Conservation (phyloP, 352 stramenopile species). For the Phytopythium chamaehyphon region DNA sequence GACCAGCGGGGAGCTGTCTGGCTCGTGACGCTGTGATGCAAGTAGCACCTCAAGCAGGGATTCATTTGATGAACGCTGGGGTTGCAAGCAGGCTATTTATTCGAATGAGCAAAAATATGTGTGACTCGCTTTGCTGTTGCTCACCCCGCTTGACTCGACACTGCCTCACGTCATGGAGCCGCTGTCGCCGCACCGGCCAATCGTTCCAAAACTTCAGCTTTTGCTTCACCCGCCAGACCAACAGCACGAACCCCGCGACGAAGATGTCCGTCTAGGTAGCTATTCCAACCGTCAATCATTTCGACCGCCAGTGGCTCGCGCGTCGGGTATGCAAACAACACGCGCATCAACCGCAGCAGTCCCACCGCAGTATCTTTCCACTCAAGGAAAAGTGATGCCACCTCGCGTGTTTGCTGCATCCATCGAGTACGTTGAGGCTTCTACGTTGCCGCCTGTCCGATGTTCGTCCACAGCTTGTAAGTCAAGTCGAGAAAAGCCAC, state of each 20-base stretch:
- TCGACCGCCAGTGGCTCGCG: constrained; percentile 7
- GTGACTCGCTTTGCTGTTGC: background rate
- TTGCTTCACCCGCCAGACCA: background rate
- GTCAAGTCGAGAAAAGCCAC: background rate
- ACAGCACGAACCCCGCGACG: background rate
- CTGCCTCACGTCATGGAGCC: constrained; percentile 19
- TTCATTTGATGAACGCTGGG: no score
- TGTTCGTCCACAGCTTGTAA: constrained; percentile 8
- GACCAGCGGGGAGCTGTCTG: no score
- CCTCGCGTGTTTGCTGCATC: constrained; percentile 26
- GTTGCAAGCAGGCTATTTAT: background rate
- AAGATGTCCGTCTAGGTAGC: background rate
- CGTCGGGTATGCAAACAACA: background rate
- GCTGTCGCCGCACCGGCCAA: constrained; percentile 10
- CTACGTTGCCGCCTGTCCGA: constrained; percentile 31
- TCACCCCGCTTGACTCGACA: no score
- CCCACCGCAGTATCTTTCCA: background rate
- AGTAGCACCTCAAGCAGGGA: no score
- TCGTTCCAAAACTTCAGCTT: constrained; percentile 23
- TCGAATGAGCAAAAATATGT: no score
- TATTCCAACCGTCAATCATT: constrained; percentile 12
- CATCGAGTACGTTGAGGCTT: constrained; percentile 27
- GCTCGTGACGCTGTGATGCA: no score
- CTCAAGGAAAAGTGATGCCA: constrained; percentile 16
- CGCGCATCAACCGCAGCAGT: background rate